Percentiles rank a stretch among this genome's conserved stretches.
phyloP scores from a whole-genome alignment of 2,329 filamentous ascomycete genomes.

The Plectosphaerella plurivora region DNA sequence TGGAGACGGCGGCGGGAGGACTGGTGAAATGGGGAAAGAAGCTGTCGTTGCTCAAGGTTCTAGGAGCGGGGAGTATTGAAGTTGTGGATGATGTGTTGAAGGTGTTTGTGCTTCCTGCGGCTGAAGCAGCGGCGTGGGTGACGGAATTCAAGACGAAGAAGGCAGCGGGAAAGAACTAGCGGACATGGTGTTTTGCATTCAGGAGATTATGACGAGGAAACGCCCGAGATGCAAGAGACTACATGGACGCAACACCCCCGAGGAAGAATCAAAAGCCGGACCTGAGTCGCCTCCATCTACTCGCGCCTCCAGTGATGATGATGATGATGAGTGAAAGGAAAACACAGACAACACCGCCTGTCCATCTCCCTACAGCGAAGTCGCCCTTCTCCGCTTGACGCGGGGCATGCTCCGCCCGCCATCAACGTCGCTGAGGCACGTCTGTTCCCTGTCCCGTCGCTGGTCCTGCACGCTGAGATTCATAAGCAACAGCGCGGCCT shows the following conservation, averaged over 20 bases:
- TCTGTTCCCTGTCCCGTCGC: slow-evolving; percentile 4
- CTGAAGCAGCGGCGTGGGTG: slow-evolving; percentile 69
- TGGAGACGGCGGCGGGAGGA: slow-evolving; percentile 76
- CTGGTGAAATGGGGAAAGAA: slow-evolving; percentile 89
- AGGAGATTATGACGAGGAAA: not conserved
- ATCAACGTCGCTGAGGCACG: slow-evolving; percentile 12
- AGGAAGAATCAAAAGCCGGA: not conserved
- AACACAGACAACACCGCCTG: not conserved
- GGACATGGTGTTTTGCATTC: not conserved
- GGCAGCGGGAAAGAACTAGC: slow-evolving; percentile 36
- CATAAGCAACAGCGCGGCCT: slow-evolving; percentile 43
- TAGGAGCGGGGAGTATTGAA: slow-evolving; percentile 74
- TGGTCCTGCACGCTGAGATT: slow-evolving; percentile 37
- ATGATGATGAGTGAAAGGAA: slow-evolving; percentile 1
- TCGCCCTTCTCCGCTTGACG: slow-evolving; percentile 35
- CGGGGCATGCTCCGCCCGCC: slow-evolving; percentile 19
- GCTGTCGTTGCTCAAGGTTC: slow-evolving; percentile 67
- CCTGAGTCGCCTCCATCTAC: slow-evolving; percentile 1
- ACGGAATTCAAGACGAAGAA: slow-evolving; percentile 78
- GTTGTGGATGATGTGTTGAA: slow-evolving; percentile 81
- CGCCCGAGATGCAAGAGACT: not conserved
- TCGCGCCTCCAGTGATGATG: slow-evolving; percentile 3
- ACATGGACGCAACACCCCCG: not conserved
- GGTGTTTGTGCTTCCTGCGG: slow-evolving; percentile 76
- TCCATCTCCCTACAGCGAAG: slow-evolving; percentile 25